phyloP scores from a whole-genome alignment of 163 green algal species.

The Chloroidium sp. region DNA sequence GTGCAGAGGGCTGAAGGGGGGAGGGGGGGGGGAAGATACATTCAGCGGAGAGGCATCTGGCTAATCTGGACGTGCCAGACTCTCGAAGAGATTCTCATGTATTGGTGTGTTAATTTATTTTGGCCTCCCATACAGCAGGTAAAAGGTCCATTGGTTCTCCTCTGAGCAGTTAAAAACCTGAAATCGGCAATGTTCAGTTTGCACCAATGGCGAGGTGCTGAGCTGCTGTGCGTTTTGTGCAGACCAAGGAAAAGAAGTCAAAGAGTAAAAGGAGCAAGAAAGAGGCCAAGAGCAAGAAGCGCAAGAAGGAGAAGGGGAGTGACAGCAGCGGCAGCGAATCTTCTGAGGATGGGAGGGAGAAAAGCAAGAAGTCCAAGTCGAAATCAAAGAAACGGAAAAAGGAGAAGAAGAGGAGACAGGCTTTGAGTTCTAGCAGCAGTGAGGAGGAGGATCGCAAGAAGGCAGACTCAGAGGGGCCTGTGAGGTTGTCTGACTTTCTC shows the following conservation, averaged over 20 bases:
- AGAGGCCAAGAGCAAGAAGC: neutral
- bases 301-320: constrained; percentile 4
- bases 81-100: too few species aligned
- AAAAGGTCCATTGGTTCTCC: too few species aligned
- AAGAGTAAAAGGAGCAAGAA: too few species aligned
- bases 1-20: neutral
- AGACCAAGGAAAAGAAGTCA: too few species aligned
- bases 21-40: neutral
- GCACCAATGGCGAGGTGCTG: too few species aligned
- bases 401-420: constrained; percentile 2
- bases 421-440: constrained; percentile 1
- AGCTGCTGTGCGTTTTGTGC: too few species aligned
- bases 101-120: too few species aligned
- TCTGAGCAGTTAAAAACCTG: too few species aligned
- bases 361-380: constrained; percentile 4
- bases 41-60: too few species aligned
- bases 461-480: neutral
- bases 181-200: too few species aligned
- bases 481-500: constrained; percentile 14
- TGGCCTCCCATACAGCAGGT: too few species aligned
- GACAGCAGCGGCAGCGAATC: neutral
- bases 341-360: neutral
- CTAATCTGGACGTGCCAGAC: too few species aligned
- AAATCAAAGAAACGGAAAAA: constrained; percentile 5
- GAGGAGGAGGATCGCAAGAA: neutral